Conservation (phyloP, 305 asterid genomes). For the Fraxinus ornus region DNA sequence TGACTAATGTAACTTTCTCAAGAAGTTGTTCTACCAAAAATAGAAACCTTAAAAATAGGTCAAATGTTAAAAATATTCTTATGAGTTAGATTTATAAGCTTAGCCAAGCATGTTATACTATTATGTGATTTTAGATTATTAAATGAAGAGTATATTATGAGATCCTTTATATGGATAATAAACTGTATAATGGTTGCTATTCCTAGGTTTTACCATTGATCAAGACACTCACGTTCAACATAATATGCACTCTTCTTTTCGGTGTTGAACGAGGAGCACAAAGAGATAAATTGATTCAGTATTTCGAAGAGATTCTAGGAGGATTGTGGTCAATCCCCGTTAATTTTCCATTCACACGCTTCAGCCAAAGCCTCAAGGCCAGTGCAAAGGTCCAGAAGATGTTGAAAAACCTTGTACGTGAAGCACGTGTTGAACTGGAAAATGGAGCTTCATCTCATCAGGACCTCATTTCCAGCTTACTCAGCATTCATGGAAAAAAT, state of each 20-base stretch:
- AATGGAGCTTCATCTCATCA: conserved; percentile 52
- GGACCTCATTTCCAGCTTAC: conserved; percentile 71
- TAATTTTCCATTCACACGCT: conserved; percentile 58
- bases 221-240: conserved; percentile 75
- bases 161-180: background rate
- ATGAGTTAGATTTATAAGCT: background rate
- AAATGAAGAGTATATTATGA: background rate
- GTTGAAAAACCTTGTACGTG: conserved; percentile 47
- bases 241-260: conserved; percentile 64
- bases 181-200: background rate
- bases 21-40: background rate
- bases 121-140: background rate
- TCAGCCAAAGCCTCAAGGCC: conserved; percentile 64
- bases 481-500: conserved; percentile 46
- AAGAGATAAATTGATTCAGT: conserved; percentile 42
- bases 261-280: conserved; percentile 52
- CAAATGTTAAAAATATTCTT: background rate
- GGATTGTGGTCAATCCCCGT: conserved; percentile 77
- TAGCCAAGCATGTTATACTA: background rate
- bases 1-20: background rate
- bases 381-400: conserved; percentile 44
- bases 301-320: conserved; percentile 50
- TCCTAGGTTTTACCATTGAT: conserved; percentile 60
- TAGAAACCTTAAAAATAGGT: background rate
- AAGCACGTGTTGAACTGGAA: conserved; percentile 45